phyloP scores from a whole-genome alignment of 768 basidiomycete species.

The Phylloporus scabripes region DNA sequence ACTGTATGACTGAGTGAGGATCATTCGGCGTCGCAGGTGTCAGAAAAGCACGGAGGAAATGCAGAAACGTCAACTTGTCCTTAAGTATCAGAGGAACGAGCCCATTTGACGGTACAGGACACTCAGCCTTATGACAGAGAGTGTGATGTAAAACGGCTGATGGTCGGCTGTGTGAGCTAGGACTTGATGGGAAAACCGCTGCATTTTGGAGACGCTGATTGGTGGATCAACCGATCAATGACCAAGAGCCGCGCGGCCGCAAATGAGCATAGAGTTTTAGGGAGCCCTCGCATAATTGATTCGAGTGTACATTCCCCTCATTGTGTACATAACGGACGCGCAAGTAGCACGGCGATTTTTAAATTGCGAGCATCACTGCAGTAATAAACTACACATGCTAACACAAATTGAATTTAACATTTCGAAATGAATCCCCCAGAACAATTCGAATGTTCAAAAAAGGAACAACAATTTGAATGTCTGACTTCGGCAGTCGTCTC shows the following conservation, averaged over 20 bases:
- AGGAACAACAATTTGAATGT: neutral
- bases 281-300: slow-evolving; percentile 12
- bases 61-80: slow-evolving; percentile 15
- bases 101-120: slow-evolving; percentile 15
- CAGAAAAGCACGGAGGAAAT: slow-evolving; percentile 9
- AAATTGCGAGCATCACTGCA: neutral
- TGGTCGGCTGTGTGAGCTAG: slow-evolving; percentile 27
- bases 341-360: slow-evolving; percentile 2
- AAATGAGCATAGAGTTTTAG: slow-evolving; percentile 30
- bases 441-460: slow-evolving; percentile 2
- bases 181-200: slow-evolving; percentile 16
- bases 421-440: neutral
- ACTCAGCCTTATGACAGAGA: slow-evolving; percentile 27
- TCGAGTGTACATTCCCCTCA: neutral
- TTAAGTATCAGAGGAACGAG: slow-evolving; percentile 27
- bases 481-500: neutral
- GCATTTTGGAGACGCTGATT: slow-evolving; percentile 14
- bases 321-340: slow-evolving; percentile 3
- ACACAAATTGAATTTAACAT: slow-evolving; percentile 4
- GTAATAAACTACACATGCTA: neutral
- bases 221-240: slow-evolving; percentile 15
- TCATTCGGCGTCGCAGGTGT: slow-evolving; percentile 20
- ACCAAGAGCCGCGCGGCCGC: slow-evolving; percentile 6
- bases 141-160: slow-evolving; percentile 33
- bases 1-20: slow-evolving; percentile 22